Evolutionary conservation across 1,284 basidiomycete genomes (phyloP), one percentile per base, ranked within the genome.

Genomic region (Ganoderma sp.): DNA sequence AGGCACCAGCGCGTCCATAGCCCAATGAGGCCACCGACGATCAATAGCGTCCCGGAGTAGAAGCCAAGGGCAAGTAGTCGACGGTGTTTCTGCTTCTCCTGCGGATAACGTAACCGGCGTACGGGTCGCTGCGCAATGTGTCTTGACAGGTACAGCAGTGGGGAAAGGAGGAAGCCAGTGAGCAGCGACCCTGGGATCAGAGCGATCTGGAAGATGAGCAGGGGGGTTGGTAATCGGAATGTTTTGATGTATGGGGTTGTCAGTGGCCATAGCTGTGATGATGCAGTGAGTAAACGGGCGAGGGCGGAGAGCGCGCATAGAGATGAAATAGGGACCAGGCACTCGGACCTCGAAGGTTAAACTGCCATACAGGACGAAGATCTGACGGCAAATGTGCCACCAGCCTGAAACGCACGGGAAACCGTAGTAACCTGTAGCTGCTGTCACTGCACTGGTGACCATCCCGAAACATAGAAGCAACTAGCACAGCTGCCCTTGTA

Each of bases 1-100:
- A 99, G 86, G 75, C 91, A 90, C 95, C 97, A 97, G 57, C 90
- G 87, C 10, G 93, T 90, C 97, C 97, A 99, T 62, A 92, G 84
- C 7, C 97, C 97, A 57, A 99, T 90, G n/a, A 96, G 82, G 0
- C 94, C 93, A 6, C 88, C 89, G 39, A 97, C 87, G 73, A 98
- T 90, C 63, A 97, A 79, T 39, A 90, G 79, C 0, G 94, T 83
- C 45, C 96, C 94, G 32, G 86, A 80, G 76, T 97, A 97, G 81
- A 99, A 97, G 2, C 90, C 94, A 14, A 90, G 84, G 8, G 97
- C 97, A 56, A 98, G 90, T 59, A 92, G 86, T 2, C 93, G 90
- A 34, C 94, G 91, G 74, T 98, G 93, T 12, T 90, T 84, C 59
- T 91, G 86, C 75, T 97, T 96, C 78, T 98, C 94, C 69, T 93